Base-by-base conservation (phyloP, 2,329 filamentous ascomycete species). In the Zymoseptoria passerinii region DNA sequence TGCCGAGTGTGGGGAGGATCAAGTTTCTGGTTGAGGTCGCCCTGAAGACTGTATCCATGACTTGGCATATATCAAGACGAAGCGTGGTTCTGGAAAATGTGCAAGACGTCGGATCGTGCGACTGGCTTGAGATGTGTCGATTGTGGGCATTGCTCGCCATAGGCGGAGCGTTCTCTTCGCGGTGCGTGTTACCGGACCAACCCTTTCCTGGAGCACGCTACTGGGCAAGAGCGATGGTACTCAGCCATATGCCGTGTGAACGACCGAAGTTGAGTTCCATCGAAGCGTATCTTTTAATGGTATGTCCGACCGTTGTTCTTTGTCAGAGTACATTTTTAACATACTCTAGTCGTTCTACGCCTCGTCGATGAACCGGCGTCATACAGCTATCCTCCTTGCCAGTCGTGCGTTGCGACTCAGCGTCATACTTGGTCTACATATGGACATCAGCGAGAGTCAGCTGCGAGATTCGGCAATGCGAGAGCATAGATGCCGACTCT, bases 81-180 rank as follows among this genome's bases (percentile, higher is more conserved):
- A 77, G 73, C 20, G 67, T 69, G 5, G 71, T 78, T 3, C 58
- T 74, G 0, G 71, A 72, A 1, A 67, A 68, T 0, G 60, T 79
- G 0, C 65, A 70, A 53, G 71, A 74, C 44, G 68, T 70, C 1
- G 62, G 66, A 6, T 71, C 70, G 9, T 69, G 67, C 4, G 71
- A 73, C 48, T 67, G 70, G 0, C 60, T 77, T 0, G 58, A 71
- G 0, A 71, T 69, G 10, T 75, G 75, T 61, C 78, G 78, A 51
- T 57, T 79, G 0, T 77, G 75, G 68, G 75, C 74, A 0, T 50
- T 79, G 2, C 77, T 80, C 59, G 77, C 77, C 0, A 70, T 80
- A 5, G 77, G 77, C 0, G 76, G 79, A 58, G 72, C 76, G 29
- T 79, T 78, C 28, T 77, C 77, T 0, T 74, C 72, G 0, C 67